Conservation (phyloP, 2,329 filamentous ascomycete genomes). For the Penicillium hordei region DNA sequence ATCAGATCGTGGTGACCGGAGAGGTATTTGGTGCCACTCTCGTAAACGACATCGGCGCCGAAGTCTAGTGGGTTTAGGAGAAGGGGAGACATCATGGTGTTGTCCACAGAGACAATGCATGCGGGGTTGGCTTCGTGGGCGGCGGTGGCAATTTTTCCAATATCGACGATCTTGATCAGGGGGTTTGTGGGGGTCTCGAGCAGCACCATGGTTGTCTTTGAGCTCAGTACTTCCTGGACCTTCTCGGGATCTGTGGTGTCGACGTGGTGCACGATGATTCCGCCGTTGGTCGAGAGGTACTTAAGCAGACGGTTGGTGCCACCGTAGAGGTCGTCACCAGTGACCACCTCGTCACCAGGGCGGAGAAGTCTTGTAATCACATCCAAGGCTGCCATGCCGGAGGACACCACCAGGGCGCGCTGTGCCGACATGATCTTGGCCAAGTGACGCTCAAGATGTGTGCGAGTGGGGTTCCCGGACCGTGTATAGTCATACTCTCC, state of each 20-base stretch:
- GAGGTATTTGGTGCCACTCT: constrained; percentile 96
- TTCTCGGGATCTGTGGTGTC: constrained; percentile 80
- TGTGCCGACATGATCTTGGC: constrained; percentile 98
- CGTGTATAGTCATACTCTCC: constrained; percentile 98
- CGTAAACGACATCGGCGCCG: constrained; percentile 94
- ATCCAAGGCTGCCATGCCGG: constrained; percentile 95
- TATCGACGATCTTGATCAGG: constrained; percentile 95
- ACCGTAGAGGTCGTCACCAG: constrained; percentile 94
- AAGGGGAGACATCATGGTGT: constrained; percentile 97
- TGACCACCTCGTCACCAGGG: constrained; percentile 94
- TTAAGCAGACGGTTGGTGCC: constrained; percentile 92
- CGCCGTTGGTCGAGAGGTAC: constrained; percentile 83
- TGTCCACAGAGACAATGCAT: constrained; percentile 88
- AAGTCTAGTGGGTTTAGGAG: constrained; percentile 91
- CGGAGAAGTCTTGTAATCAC: constrained; percentile 89
- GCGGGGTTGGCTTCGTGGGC: constrained; percentile 75
- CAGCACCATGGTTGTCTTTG: constrained; percentile 91
- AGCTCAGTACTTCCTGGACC: constrained; percentile 66
- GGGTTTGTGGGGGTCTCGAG: constrained; percentile 97
- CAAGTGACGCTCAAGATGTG: constrained; percentile 91
- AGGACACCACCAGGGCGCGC: constrained; percentile 87
- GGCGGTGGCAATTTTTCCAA: constrained; percentile 72
- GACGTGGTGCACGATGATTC: constrained; percentile 92
- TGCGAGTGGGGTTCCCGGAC: constrained; percentile 93
- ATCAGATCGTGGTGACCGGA: constrained; percentile 98